Evolutionary conservation across 345 rosid species (phyloP), one percentile per base, ranked within the genome.

Genomic region (Cardamine occulta): DNA sequence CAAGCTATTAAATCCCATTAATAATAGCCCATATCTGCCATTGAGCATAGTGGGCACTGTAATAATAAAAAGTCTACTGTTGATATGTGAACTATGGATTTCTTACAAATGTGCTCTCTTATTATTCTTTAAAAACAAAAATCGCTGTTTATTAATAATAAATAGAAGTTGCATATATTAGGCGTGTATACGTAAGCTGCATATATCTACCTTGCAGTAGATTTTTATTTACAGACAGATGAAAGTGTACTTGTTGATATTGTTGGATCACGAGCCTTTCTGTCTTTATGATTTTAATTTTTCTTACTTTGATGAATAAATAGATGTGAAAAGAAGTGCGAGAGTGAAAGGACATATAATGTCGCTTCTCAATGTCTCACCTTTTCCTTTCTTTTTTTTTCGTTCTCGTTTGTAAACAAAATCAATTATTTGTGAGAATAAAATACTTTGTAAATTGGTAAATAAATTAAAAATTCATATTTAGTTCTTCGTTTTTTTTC

Each of bases 201-300:
- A 55, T 64, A 31, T 26, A 74, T 74, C 56, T 63, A 35, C 26
- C 29, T n/a, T 29, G 21, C 44, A 40, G 63, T 63, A 28, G 28
- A 48, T 21, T 17, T 42, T 24, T 34, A 49, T 49, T 48, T 58
- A 35, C 68, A 40, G 17, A 75, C 74, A 60, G 64, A 39, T 53
- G 71, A 70, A 63, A 63, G 51, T 76, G 80, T 76, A 76, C 80
- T 75, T 76, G 53, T 54, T 63, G 44, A 19, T 70, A 55, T 54
- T 24, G 29, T 76, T 55, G 80, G 80, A 76, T 76, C 75, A 76
- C 75, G 80, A 76, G 80, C 80, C 75, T 34, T 69, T 69, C 59
- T 70, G 66, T 76, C 80, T 69, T 70, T 62, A 39, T 63, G 69
- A 68, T 37, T 57, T 66, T 35, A 17, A 24, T 54, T 69, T 75